A percentile compares a stretch with the other conserved stretches of the same genome.
Evolutionary conservation across 495 filamentous ascomycete genomes (phyloP).

Genomic region (Talaromyces wortmannii): DNA sequence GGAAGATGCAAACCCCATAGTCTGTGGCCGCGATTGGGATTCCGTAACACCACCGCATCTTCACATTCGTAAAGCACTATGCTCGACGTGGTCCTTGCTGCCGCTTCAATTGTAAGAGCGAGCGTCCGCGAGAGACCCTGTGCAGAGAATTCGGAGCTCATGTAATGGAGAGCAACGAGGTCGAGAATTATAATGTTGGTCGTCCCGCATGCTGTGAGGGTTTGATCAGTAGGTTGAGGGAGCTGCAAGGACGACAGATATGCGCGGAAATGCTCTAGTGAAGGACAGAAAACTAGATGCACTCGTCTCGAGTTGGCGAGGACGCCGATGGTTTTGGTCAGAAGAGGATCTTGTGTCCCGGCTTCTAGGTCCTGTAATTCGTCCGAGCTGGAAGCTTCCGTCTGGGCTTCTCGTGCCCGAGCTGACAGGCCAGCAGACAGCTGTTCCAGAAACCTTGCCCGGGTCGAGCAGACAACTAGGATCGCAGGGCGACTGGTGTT

Average conservation of each 20-base stretch:
- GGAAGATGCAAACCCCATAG: constrained; percentile 52
- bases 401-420: background rate
- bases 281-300: constrained; percentile 63
- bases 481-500: constrained; percentile 44
- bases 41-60: constrained; percentile 20
- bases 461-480: constrained; percentile 64
- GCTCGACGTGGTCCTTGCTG: constrained; percentile 23
- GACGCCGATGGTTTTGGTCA: constrained; percentile 60
- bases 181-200: constrained; percentile 57
- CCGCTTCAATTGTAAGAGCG: constrained; percentile 60
- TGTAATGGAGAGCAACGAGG: constrained; percentile 58
- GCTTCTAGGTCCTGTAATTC: constrained; percentile 2
- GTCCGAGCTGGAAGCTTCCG: constrained; percentile 1
- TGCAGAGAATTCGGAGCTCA: constrained; percentile 73
- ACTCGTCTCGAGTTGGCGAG: constrained; percentile 62
- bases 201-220: background rate
- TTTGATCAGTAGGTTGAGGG: too few species aligned
- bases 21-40: constrained; percentile 22
- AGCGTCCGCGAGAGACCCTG: constrained; percentile 72
- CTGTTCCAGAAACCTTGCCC: constrained; percentile 53
- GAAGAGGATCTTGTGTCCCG: constrained; percentile 25
- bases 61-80: constrained; percentile 36
- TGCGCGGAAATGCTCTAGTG: constrained; percentile 68
- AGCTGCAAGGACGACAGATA: constrained; percentile 50
- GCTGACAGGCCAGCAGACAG: constrained; percentile 23